Evolutionary conservation across 129 eudicot species (phyloP), one percentile per base, ranked within the genome.

Genomic region (Chrysanthemum seticuspe): DNA sequence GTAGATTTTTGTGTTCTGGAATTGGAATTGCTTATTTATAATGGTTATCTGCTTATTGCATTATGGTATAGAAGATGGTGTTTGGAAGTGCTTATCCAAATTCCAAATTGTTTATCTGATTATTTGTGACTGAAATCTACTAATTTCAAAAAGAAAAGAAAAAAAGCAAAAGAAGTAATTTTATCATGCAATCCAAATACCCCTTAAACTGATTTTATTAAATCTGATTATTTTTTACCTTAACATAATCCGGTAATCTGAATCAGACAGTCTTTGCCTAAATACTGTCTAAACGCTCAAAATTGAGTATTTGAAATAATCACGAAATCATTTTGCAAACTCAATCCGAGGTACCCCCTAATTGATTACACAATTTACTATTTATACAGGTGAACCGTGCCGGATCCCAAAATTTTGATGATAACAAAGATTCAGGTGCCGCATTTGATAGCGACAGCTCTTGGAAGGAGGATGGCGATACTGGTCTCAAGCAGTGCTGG

Each of bases 401-500:
- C 25, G 81, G 71, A 74, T 13, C 80, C 2, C 76, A 73, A 31
- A 84, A 36, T 69, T 82, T 68, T 45, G 85, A 88, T 16, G 83
- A 77, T 10, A 69, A 71, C 58, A 83, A 74, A 57, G 82, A 74
- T 71, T 77, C 83, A 5, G 90, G 84, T 63, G 77, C 73, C 67
- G 79, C 68, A 21, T 72, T 81, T 13, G 71, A 80, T 60, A 81
- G 65, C 13, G 83, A 60, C 25, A 80, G 77, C 10, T 80, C 79
- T 31, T 86, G 89, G 96, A 82, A 80, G 83, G 87, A 80, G 52
- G 99, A 88, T 61, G 85, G 70, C 12, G 70, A 76, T 40, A 40
- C 47, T 49, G 72, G 59, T 58, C 81, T 90, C 47, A 94, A 83
- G 57, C 91, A 85, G 31, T 94, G 99, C 50, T 94, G 97, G 99